Base-by-base conservation (phyloP, 169 alveolate genomes). In the Besnoitia besnoiti region DNA sequence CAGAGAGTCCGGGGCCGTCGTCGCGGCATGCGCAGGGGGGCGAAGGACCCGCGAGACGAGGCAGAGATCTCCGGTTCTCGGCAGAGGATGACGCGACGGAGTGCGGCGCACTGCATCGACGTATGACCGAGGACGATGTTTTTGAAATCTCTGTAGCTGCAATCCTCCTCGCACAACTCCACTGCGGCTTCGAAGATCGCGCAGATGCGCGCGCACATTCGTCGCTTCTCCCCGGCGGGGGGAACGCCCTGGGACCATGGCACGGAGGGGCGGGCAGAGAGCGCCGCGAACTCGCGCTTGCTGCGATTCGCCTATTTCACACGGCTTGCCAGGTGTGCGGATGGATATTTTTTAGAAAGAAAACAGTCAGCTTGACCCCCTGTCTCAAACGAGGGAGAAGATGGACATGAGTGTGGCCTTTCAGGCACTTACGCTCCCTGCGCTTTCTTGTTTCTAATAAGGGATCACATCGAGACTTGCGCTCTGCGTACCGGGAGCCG, bases 311-410 rank as follows among this genome's bases (percentile, higher is more conserved):
- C 82, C 82, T 73, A 1, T 35, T 73, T n/a, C 39, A 37, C 39
- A n/a, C 82, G 3, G 82, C 82, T 73, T 73, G 82, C 82, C 46
- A 35, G 82, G 82, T 73, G n/a, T n/a, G n/a, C n/a, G n/a, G n/a
- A n/a, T n/a, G n/a, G n/a, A n/a, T n/a, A n/a, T n/a, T n/a, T n/a
- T n/a, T n/a, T n/a, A n/a, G n/a, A n/a, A n/a, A n/a, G n/a, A n/a
- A n/a, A n/a, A n/a, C n/a, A n/a, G n/a, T n/a, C n/a, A n/a, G n/a
- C n/a, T n/a, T n/a, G n/a, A n/a, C 33, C 67, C 12, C n/a, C 33
- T 0, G 3, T 10, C 67, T 16, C 33, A 55, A 55, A 21, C 12
- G 30, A 8, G 40, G 30, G 49, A 42, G 40, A 10, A 21, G 1
- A 5, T 55, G 67, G 5, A 55, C 30, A 55, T 55, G 33, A 16